These are phyloP conservation scores for Phlebiopsis flavidoalba DNA, from an alignment of 768 basidiomycete genomes.

Conservation along the genomic window DNA sequence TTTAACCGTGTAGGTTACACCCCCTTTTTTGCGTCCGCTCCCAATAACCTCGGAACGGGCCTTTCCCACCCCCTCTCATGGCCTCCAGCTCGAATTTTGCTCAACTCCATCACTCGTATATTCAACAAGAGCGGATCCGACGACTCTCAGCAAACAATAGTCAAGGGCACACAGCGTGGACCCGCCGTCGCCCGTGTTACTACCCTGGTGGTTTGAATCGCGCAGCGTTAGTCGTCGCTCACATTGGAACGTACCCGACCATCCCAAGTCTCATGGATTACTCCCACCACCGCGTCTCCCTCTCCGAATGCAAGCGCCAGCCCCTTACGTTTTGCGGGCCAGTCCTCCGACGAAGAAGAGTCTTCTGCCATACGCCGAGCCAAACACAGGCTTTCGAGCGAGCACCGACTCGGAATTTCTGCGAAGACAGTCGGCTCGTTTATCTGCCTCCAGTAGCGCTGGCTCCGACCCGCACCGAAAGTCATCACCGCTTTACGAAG, in stretches of 20 bases:
- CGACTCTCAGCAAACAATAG: background rate
- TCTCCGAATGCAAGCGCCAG: conserved; percentile 1
- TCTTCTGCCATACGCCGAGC: background rate
- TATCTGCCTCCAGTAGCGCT: background rate
- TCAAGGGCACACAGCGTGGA: background rate
- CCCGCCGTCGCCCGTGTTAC: background rate
- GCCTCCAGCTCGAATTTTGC: background rate
- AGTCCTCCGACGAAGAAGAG: background rate
- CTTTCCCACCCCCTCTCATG: background rate
- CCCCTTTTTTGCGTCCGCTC: too few relatives aligned
- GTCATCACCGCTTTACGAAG: background rate
- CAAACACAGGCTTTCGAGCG: background rate
- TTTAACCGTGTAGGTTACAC: background rate
- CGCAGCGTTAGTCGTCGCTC: conserved; percentile 4
- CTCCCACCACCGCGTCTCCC: background rate
- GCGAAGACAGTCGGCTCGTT: background rate
- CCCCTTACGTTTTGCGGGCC: background rate
- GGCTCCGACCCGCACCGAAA: background rate
- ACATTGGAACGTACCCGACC: conserved; percentile 3
- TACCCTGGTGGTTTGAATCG: background rate
- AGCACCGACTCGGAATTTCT: background rate
- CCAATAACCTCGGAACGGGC: too few relatives aligned
- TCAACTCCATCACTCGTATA: background rate
- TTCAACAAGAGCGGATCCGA: background rate
- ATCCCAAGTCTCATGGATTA: conserved; percentile 7